A percentile compares a stretch with the other conserved stretches of the same genome.
phyloP scores from a whole-genome alignment of 345 rosid genomes.

The Lagerstroemia speciosa region DNA sequence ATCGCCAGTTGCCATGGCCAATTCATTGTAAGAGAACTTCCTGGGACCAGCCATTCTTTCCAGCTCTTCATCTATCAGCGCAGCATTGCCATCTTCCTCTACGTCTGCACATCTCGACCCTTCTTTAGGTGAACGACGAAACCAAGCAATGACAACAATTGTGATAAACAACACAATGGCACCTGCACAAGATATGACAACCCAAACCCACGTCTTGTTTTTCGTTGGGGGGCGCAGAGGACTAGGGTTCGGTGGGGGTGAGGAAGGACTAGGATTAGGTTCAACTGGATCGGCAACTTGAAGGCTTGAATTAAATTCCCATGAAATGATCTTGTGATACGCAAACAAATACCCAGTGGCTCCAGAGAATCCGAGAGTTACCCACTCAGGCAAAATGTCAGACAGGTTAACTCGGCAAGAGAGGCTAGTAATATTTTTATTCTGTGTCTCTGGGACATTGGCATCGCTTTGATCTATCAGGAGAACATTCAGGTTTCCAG shows the following conservation, averaged over 20 bases:
- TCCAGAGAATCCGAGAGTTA: slow-evolving; percentile 16
- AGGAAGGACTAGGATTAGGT: too few relatives aligned
- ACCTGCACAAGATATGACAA: too few relatives aligned
- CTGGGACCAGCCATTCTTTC: not conserved
- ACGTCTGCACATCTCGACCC: not conserved
- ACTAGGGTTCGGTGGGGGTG: too few relatives aligned
- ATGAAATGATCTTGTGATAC: slow-evolving; percentile 3
- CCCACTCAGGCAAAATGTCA: slow-evolving; percentile 4
- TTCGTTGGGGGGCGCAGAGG: too few relatives aligned
- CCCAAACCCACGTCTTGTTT: too few relatives aligned
- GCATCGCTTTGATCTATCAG: not conserved
- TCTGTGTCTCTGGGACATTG: not conserved
- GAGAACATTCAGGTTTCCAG: not conserved
- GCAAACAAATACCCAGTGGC: slow-evolving; percentile 7
- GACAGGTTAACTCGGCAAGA: slow-evolving; percentile 3
- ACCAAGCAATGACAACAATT: not conserved
- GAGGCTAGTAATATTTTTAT: not conserved
- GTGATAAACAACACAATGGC: too few relatives aligned
- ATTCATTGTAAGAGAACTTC: slow-evolving; percentile 5
- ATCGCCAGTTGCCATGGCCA: slow-evolving; percentile 2
- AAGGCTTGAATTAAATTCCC: slow-evolving; percentile 10
- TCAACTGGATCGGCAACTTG: not conserved
- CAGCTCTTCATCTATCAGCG: not conserved
- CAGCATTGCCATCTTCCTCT: not conserved
- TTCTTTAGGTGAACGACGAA: not conserved